Evolutionary conservation across 768 basidiomycete species (phyloP), one percentile per base, ranked within the genome.

Genomic region (Phaeotremella fagi): DNA sequence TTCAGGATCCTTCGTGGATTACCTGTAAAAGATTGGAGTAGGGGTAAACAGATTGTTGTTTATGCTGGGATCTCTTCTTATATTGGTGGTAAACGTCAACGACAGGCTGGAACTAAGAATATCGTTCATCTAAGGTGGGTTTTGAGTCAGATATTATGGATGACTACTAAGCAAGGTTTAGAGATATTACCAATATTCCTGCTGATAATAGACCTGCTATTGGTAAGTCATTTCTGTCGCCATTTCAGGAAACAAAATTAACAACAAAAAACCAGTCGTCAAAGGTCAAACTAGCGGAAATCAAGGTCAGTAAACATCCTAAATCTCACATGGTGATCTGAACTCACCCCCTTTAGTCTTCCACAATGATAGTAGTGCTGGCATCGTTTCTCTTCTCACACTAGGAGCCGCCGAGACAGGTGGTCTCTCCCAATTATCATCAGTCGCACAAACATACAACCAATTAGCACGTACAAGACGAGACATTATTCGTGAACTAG

Each of bases 281-380:
- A 60, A 60, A 41, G 59, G 59, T 25, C 59, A 60, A 35, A 60
- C 59, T 22, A 60, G 51, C 44, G 59, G 59, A 12, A 60, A 60
- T 23, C 59, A 60, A 44, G 58, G 57, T 59, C 36, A 54, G 52
- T 35, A 35, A n/a, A 9, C 24, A 9, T 4, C 9, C n/a, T n/a
- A n/a, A n/a, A n/a, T n/a, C n/a, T n/a, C n/a, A n/a, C n/a, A n/a
- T n/a, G n/a, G n/a, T n/a, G n/a, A n/a, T n/a, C n/a, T n/a, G n/a
- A n/a, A 18, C 14, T 33, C 26, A 38, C 16, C 29, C 49, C 16
- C 35, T 27, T 35, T 29, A 59, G 59, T 60, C 6, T 60, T 56
- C 27, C 59, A 60, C 51, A 60, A 60, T 31, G 59, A 60, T 22
- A 54, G 59, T 24, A 52, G 47, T 41, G 43, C 50, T 4, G 57